Evolutionary conservation across 352 stramenopile genomes (phyloP), one percentile per base, ranked within the genome.

Genomic region (Pythium rhizo-oryzae): DNA sequence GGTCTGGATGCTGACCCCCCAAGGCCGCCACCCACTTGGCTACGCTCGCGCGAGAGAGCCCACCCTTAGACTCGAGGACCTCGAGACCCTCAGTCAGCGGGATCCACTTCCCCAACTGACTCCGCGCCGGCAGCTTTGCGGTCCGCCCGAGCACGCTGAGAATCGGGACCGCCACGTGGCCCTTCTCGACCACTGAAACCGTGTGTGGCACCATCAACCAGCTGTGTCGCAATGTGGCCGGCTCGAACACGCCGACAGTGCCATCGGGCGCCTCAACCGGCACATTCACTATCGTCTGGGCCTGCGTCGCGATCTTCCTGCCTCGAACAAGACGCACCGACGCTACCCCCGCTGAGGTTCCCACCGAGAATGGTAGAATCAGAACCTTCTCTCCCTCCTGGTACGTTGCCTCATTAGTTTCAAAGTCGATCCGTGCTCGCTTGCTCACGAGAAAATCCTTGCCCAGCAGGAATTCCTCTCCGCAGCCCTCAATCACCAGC

Each of bases 141-240:
- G 0, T 28, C 21, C 44, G 47, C 8, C 67, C 71, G 6, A 64
- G 35, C 8, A 77, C 12, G 13, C 67, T 77, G 21, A 78, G 15
- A 3, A 75, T 44, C 1, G 52, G 39, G 0, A 72, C 44, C 2
- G 59, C 18, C 6, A 64, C 46, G 4, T 60, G 41, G 18, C 61
- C 30, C 16, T 2, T 3, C 12, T 61, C 30, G 0, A 54, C 62
- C 3, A 1, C 2, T 16, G 43, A 39, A 13, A 77, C 58, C 0
- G 63, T 75, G 8, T 59, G 59, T 1, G 54, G 47, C 21, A 70
- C n/a, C 23, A 75, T 11, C 23, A 78, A 21, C 4, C 16, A 16
- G 0, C 6, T 59, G 25, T 13, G 15, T 3, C 24, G 13, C 61
- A 59, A 0, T 2, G 9, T 0, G 1, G 8, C 65, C 64, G 19